Evolutionary conservation across 1,139 yeast genomes (phyloP).

Genomic region (Candida anutae): DNA sequence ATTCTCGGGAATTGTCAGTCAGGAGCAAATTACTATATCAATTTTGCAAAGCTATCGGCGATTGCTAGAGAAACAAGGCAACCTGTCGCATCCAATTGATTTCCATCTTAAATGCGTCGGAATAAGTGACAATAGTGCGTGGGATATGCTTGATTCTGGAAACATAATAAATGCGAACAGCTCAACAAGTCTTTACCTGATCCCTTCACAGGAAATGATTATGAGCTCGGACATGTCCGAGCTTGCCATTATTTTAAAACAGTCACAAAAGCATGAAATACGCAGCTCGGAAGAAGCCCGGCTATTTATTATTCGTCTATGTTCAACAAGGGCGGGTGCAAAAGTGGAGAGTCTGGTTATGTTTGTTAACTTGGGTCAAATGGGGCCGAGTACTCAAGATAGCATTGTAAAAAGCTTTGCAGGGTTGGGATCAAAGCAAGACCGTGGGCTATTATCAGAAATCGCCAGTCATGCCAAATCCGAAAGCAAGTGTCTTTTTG

Average conservation of each 20-base stretch:
- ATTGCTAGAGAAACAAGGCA: slow-evolving; percentile 5
- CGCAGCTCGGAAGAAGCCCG: slow-evolving; percentile 1
- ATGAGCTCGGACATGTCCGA: slow-evolving; percentile 8
- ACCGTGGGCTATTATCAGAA: too few species aligned
- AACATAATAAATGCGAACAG: slow-evolving; percentile 4
- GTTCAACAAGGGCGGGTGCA: slow-evolving; percentile 3
- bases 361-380: slow-evolving; percentile 9
- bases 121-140: slow-evolving; percentile 2
- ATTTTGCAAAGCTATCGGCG: slow-evolving; percentile 8
- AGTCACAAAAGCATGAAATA: slow-evolving; percentile 1
- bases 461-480: too few species aligned
- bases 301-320: slow-evolving; percentile 6
- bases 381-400: too few species aligned
- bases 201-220: slow-evolving; percentile 16
- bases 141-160: slow-evolving; percentile 10
- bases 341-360: slow-evolving; percentile 8
- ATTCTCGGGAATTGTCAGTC: slow-evolving; percentile 8
- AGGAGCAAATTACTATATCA: slow-evolving; percentile 5
- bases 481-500: too few species aligned
- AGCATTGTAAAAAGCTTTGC: too few species aligned
- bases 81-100: slow-evolving; percentile 5
- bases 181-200: slow-evolving; percentile 3
- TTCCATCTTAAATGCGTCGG: slow-evolving; percentile 8
- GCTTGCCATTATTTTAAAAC: slow-evolving; percentile 3
- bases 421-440: too few species aligned